Conservation (phyloP, 352 stramenopile genomes). For the Globisporangium spiculum region DNA sequence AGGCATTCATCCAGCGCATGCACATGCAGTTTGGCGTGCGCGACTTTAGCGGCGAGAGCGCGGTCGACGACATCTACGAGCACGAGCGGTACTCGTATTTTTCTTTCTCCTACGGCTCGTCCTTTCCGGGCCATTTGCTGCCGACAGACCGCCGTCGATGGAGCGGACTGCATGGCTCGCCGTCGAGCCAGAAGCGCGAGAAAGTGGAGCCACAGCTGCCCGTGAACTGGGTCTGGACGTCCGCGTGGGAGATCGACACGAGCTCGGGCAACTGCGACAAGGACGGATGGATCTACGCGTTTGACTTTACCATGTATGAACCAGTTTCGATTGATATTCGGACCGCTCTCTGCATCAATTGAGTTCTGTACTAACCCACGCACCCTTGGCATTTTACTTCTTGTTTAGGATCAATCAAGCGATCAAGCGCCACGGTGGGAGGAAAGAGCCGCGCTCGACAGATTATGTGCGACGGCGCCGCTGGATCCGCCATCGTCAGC, state of each 20-base stretch:
- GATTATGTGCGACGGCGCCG: slow-evolving; percentile 68
- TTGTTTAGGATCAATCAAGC: slow-evolving; percentile 54
- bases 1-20: slow-evolving; percentile 55
- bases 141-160: slow-evolving; percentile 62
- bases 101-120: slow-evolving; percentile 70
- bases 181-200: slow-evolving; percentile 52
- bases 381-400: not conserved
- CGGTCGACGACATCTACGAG: slow-evolving; percentile 76
- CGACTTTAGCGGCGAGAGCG: slow-evolving; percentile 63
- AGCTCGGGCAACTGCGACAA: slow-evolving; percentile 47
- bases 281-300: slow-evolving; percentile 75
- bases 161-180: slow-evolving; percentile 50
- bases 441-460: slow-evolving; percentile 46
- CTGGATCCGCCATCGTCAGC: slow-evolving; percentile 58
- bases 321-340: not conserved
- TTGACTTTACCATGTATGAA: slow-evolving; percentile 68
- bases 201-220: slow-evolving; percentile 68
- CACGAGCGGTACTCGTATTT: slow-evolving; percentile 82
- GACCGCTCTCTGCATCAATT: not conserved
- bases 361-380: not conserved
- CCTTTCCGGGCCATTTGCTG: slow-evolving; percentile 66
- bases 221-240: slow-evolving; percentile 65
- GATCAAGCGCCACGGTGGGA: slow-evolving; percentile 53
- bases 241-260: slow-evolving; percentile 57
- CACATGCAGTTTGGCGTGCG: slow-evolving; percentile 65